Base-by-base conservation (phyloP, 495 filamentous ascomycete species). In the Articulospora tetracladia region DNA sequence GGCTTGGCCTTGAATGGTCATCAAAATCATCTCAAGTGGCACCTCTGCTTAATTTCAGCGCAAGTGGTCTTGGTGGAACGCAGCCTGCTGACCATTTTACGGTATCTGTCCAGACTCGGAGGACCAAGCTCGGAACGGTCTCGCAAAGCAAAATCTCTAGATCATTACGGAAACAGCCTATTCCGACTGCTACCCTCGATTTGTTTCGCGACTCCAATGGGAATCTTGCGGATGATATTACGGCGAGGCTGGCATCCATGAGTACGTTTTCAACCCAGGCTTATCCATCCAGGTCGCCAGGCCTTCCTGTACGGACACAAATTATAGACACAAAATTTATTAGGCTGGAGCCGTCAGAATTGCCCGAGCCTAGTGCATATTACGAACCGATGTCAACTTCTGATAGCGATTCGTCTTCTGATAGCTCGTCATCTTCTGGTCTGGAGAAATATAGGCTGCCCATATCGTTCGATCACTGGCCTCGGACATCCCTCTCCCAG, bases 71-170 rank as follows among this genome's bases (percentile, higher is more conserved):
- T 20, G 85, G 86, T 23, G 85, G 84, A 30, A 79, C 87, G 20
- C 77, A 75, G 48, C 86, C 86, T 1, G 80, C 82, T 44, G 88
- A 91, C 68, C 83, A 90, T 62, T 90, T 90, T 66, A 70, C 76
- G 3, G 70, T 90, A 26, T 64, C 76, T 20, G 83, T 89, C 4
- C 68, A 74, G 30, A 81, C 80, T 1, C 74, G 75, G 19, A 77
- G 82, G 24, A 70, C 72, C 2, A 73, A 61, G 46, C 44, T 62
- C 22, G 26, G n/a, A 44, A 49, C 47, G 30, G 10, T 67, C n/a
- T 64, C 64, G 0, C 41, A 44, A 55, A 57, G 51, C 32, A 60
- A 56, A 20, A 53, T 47, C 23, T 41, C 61, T 39, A 24, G 55
- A 8, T 39, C 49, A 11, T 15, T 44, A 10, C 22, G 22, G 27